Evolutionary conservation across 1,284 basidiomycete genomes (phyloP).

Genomic region (Puccinia triticina): DNA sequence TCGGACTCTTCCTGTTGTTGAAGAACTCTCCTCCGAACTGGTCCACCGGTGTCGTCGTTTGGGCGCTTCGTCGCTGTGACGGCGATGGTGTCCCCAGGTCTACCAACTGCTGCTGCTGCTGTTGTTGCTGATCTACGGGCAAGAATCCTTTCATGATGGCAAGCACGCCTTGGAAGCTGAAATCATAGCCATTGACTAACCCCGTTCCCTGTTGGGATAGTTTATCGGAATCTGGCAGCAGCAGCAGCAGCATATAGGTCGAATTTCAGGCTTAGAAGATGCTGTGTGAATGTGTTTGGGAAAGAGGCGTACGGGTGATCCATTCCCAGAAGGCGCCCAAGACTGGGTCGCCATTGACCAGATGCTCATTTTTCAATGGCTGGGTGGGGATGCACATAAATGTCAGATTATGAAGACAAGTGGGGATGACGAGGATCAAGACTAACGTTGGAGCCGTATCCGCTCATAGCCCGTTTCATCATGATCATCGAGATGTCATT

Average conservation of each 20-base stretch:
- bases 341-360: constrained; percentile 4
- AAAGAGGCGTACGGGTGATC: constrained; percentile 22
- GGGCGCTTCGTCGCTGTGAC: not conserved
- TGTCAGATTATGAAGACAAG: not conserved
- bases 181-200: constrained; percentile 44
- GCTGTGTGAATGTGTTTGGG: not conserved
- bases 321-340: constrained; percentile 48
- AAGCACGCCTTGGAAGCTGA: constrained; percentile 43
- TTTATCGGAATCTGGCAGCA: constrained; percentile 40
- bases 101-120: not conserved
- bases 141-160: constrained; percentile 45
- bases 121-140: not conserved
- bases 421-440: too few relatives aligned
- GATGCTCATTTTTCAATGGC: constrained; percentile 35
- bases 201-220: constrained; percentile 35
- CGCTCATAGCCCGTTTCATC: constrained; percentile 28
- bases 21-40: not conserved
- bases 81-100: not conserved
- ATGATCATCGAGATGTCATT: constrained; percentile 43
- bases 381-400: constrained; percentile 7
- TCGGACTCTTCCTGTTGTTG: too few relatives aligned
- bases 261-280: not conserved
- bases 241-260: not conserved
- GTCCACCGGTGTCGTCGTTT: not conserved
- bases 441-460: constrained; percentile 44